These are phyloP conservation scores for Mortierella sp. DNA, from an alignment of 371 early-diverging fungal genomes.

Conservation along the genomic window DNA sequence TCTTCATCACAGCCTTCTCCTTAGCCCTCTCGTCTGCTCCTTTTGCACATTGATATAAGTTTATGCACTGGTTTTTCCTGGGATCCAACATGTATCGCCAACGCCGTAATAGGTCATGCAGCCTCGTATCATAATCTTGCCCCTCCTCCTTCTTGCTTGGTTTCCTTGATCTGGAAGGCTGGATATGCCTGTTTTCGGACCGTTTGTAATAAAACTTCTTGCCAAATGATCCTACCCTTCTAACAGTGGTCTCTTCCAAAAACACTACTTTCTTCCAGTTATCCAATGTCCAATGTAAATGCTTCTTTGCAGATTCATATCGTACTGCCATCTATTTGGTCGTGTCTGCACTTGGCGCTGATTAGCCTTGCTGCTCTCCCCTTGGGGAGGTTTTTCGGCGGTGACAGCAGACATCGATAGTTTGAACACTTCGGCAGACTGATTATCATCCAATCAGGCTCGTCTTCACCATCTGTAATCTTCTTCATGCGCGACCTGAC, in stretches of 20 bases:
- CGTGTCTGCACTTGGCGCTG: too few relatives aligned
- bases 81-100: background rate
- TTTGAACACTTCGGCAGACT: too few relatives aligned
- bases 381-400: too few relatives aligned
- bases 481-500: too few relatives aligned
- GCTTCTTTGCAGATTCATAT: background rate
- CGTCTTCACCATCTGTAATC: too few relatives aligned
- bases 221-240: background rate
- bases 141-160: slow-evolving; percentile 1
- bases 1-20: too few relatives aligned
- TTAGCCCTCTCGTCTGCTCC: too few relatives aligned
- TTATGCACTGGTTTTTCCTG: background rate
- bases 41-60: background rate
- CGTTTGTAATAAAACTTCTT: background rate
- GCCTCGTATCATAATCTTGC: too few relatives aligned
- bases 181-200: background rate
- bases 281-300: background rate
- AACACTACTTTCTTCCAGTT: background rate
- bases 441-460: too few relatives aligned
- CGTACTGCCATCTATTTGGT: background rate
- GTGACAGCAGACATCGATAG: too few relatives aligned
- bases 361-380: too few relatives aligned
- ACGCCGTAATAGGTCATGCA: background rate
- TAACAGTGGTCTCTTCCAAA: background rate
- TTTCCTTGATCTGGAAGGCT: background rate